Base-by-base conservation (phyloP, 2,329 filamentous ascomycete genomes). In the Pleoardoris graminearum region DNA sequence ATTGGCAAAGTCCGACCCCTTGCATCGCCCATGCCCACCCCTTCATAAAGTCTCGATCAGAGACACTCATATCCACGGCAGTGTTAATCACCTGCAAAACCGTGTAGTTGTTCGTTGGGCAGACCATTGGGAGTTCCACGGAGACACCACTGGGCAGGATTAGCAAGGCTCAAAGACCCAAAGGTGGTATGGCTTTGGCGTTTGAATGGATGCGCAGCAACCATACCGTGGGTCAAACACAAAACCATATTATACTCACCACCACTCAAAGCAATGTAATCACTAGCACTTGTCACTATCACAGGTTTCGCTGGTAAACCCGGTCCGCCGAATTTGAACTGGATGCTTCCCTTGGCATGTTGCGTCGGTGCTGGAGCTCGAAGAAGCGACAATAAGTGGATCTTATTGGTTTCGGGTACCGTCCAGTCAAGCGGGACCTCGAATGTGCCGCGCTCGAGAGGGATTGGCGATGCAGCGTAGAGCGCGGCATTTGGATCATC, bases 361-460 rank as follows among this genome's bases (percentile, higher is more conserved):
- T 54, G 16, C 19, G 59, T 50, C 2, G 43, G 47, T 4, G 64
- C 63, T n/a, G 36, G 17, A n/a, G 55, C 36, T 21, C 51, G 60
- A 16, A 62, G 23, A 4, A 66, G 22, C 14, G 50, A 27, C 2
- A 67, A 39, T 5, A 52, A 43, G 8, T 65, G 39, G 7, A 37
- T 55, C 6, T 38, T 23, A 8, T 35, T 36, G 12, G 53, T 41
- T 22, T 30, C 36, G 4, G 50, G 48, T 10, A 51, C 42, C 5
- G 51, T 46, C 21, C 50, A 66, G 53, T 75, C 77, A 61, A 82
- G 72, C 0, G 80, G 80, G 0, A 82, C 72, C 35, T 75, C 67
- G 3, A 83, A 62, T 7, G 76, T 72, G n/a, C 79, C 77, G 55
- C 80, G 82, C 59, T 79, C 70, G 38, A 77, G 21, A n/a, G 19